Evolutionary conservation across 768 basidiomycete genomes (phyloP), one percentile per base, ranked within the genome.

Genomic region (Pilatotrama ljubarskyi): DNA sequence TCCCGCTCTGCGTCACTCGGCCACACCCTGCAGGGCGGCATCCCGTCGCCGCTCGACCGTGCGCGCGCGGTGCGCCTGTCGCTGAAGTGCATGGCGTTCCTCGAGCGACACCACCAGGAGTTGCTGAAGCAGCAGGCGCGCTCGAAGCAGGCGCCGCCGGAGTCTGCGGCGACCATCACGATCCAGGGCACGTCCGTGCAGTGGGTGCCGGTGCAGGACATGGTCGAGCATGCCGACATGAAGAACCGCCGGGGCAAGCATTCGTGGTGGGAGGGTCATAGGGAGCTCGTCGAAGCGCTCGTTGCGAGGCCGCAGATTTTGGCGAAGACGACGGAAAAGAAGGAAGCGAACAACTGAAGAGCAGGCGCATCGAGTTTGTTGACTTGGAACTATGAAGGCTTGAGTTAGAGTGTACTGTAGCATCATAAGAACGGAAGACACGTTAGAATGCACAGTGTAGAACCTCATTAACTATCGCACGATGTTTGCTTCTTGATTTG

Each of bases 21-120:
- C 15, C 97, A 99, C 76, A 98, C 95, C 5, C 78, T 99, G 2
- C 97, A 99, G 69, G 97, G 97, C 8, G 95, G 95, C 2, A 86
- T 93, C 17, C 97, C 97, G 5, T 97, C 96, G 0, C 97, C 97
- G 0, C 82, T 92, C 67, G 97, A 98, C 76, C 91, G 96, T 51
- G 86, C 90, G 0, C 90, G 93, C 25, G 97, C 93, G 3, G 88
- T 90, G 7, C 89, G 97, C 32, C 82, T 98, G 43, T 86, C 96
- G 8, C 78, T 96, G 62, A 88, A 92, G 66, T 96, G 93, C 77
- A 95, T 99, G 92, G 77, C 86, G 35, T 98, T 97, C 83, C 81
- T 98, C 60, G 97, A 98, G 75, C 71, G 83, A 51, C 87, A 96
- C 64, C 90, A 92, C 70, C 77, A 78, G 22, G 68, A 72, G 26